Conservation (phyloP, 352 stramenopile genomes). For the Pythium brachiatum region DNA sequence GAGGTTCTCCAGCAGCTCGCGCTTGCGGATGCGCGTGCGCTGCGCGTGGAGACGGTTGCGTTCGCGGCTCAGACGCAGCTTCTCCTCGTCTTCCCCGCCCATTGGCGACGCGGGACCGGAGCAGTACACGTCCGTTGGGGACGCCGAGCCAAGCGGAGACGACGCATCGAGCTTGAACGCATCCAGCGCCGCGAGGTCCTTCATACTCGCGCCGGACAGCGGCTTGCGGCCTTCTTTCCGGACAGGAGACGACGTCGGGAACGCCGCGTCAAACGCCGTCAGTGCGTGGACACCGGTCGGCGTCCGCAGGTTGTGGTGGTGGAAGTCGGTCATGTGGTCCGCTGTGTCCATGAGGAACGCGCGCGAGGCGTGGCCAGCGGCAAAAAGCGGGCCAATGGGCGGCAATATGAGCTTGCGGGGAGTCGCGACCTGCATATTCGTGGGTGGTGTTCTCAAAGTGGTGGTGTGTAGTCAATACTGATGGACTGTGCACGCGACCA, state of each 20-base stretch:
- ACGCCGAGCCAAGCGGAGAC: conserved; percentile 37
- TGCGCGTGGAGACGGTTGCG: conserved; percentile 76
- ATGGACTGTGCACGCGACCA: not conserved
- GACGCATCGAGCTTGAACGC: conserved; percentile 38
- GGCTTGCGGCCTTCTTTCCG: conserved; percentile 44
- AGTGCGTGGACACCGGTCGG: conserved; percentile 48
- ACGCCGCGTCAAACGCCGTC: conserved; percentile 28
- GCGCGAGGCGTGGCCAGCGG: conserved; percentile 4
- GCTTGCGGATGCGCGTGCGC: conserved; percentile 72
- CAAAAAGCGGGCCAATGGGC: conserved; percentile 55
- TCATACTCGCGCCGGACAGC: conserved; percentile 13
- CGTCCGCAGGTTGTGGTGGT: conserved; percentile 39
- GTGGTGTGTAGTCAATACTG: not conserved
- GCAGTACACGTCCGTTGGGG: conserved; percentile 21
- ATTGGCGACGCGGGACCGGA: not conserved
- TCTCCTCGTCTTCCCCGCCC: conserved; percentile 46
- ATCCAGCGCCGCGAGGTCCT: conserved; percentile 25
- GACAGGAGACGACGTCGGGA: conserved; percentile 59
- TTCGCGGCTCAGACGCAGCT: conserved; percentile 68
- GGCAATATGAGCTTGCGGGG: conserved; percentile 50
- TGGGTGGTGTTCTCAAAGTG: conserved; percentile 9
- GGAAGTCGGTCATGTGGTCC: conserved; percentile 30
- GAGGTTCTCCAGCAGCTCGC: conserved; percentile 69
- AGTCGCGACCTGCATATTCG: conserved; percentile 34
- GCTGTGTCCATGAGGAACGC: conserved; percentile 29